phyloP scores from a whole-genome alignment of 352 stramenopile genomes.

The Globisporangium spinosum region DNA sequence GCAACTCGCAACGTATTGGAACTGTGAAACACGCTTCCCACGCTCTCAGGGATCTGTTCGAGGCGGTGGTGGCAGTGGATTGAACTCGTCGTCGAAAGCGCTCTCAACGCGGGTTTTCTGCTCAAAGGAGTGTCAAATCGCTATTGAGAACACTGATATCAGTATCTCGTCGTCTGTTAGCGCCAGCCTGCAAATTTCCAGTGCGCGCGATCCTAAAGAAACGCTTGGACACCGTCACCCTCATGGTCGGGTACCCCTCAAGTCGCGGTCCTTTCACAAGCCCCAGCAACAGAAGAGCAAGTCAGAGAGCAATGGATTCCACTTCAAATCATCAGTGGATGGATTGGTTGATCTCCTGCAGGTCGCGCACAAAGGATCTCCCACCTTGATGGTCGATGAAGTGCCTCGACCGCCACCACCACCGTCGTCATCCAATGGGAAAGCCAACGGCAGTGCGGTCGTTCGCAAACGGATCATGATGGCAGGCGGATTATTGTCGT shows the following conservation, averaged over 20 bases:
- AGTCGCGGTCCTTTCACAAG: constrained; percentile 3
- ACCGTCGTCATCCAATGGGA: not conserved
- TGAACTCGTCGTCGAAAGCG: constrained; percentile 5
- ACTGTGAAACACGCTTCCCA: constrained; percentile 53
- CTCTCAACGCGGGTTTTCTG: constrained; percentile 36
- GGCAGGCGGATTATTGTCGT: not conserved
- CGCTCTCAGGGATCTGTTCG: constrained; percentile 21
- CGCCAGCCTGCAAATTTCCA: constrained; percentile 20
- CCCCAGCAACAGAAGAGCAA: constrained; percentile 13
- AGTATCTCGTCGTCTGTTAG: constrained; percentile 36
- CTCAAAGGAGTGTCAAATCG: constrained; percentile 34
- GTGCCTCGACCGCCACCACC: not conserved
- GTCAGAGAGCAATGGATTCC: not conserved
- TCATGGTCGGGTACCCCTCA: not conserved
- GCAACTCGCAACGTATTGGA: constrained; percentile 56
- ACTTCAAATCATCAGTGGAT: not conserved
- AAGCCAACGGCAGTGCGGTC: not conserved
- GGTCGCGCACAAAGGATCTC: constrained; percentile 16
- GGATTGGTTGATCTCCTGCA: constrained; percentile 30
- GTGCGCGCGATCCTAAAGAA: not conserved
- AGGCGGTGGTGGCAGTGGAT: constrained; percentile 9
- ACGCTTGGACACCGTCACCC: not conserved
- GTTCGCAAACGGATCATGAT: constrained; percentile 11
- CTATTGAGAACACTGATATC: constrained; percentile 37
- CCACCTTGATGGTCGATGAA: not conserved